These are phyloP conservation scores for Epichloe gansuensis DNA, from an alignment of 2,329 filamentous ascomycete species.

Conservation along the genomic window DNA sequence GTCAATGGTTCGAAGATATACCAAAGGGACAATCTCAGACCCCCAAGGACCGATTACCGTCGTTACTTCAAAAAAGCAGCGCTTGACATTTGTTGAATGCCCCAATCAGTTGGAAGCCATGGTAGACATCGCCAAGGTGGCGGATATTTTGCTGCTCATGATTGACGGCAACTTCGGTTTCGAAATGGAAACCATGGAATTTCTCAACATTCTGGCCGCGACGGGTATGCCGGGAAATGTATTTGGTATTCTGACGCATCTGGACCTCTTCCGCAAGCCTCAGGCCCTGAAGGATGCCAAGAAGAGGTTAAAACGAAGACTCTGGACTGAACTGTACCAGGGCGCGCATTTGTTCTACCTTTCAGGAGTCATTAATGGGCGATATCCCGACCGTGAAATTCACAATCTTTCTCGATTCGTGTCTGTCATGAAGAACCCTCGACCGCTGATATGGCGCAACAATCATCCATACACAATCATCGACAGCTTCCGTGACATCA, in stretches of 20 bases:
- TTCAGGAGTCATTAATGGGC: conserved; percentile 88
- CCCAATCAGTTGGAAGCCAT: conserved; percentile 94
- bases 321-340: conserved; percentile 96
- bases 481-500: conserved; percentile 91
- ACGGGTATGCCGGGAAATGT: conserved; percentile 98
- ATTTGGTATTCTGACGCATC: conserved; percentile 90
- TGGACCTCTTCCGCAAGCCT: conserved; percentile 90
- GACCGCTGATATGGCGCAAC: conserved; percentile 93
- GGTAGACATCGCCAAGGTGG: conserved; percentile 94
- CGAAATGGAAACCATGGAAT: conserved; percentile 99
- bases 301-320: conserved; percentile 86
- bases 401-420: conserved; percentile 92
- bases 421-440: conserved; percentile 97
- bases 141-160: conserved; percentile 93
- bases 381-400: conserved; percentile 92
- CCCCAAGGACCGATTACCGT: conserved; percentile 89
- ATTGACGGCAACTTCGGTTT: conserved; percentile 98
- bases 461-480: conserved; percentile 88
- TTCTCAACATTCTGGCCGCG: conserved; percentile 82
- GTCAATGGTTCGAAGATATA: conserved; percentile 83
- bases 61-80: conserved; percentile 89
- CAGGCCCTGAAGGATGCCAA: conserved; percentile 86
- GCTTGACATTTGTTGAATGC: conserved; percentile 91
- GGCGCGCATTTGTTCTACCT: conserved; percentile 96
- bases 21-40: conserved; percentile 84